Evolutionary conservation across 257 asterid species (phyloP).

Genomic region (Solanum megistacrolobum): DNA sequence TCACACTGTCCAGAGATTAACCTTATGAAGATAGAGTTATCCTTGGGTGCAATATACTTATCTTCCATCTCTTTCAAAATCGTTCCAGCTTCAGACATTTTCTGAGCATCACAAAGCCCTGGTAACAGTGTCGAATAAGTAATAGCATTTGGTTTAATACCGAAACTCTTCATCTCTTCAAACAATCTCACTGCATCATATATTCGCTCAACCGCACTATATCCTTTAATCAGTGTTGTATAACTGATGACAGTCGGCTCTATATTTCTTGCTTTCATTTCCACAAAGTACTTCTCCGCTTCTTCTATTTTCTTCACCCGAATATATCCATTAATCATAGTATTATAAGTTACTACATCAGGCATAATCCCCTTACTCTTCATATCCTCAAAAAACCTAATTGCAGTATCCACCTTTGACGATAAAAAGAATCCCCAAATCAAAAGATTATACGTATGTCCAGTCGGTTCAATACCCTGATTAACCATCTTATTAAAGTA

Average conservation of each 20-base stretch:
- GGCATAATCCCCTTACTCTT: conserved; percentile 57
- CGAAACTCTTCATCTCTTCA: conserved; percentile 72
- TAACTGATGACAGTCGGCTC: conserved; percentile 68
- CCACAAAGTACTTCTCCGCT: conserved; percentile 72
- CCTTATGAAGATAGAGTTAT: conserved; percentile 47
- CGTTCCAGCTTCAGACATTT: conserved; percentile 59
- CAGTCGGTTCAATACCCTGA: conserved; percentile 72
- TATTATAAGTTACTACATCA: conserved; percentile 66
- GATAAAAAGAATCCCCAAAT: conserved; percentile 86
- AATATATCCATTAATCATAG: conserved; percentile 65
- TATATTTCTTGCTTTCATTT: conserved; percentile 74
- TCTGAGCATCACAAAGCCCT: conserved; percentile 68
- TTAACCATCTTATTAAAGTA: conserved; percentile 73
- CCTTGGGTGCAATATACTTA: conserved; percentile 50
- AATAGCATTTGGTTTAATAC: conserved; percentile 61
- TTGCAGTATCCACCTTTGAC: conserved; percentile 46
- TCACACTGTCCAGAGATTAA: conserved; percentile 65
- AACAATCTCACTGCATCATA: conserved; percentile 76
- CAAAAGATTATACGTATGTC: conserved; percentile 64
- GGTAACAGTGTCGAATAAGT: conserved; percentile 80
- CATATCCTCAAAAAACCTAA: conserved; percentile 85
- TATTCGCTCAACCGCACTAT: conserved; percentile 45
- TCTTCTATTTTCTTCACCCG: conserved; percentile 66
- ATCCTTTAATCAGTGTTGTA: conserved; percentile 80
- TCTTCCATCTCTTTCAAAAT: conserved; percentile 76